Evolutionary conservation across 2,329 filamentous ascomycete genomes (phyloP).

Genomic region (Curvularia spicifera): DNA sequence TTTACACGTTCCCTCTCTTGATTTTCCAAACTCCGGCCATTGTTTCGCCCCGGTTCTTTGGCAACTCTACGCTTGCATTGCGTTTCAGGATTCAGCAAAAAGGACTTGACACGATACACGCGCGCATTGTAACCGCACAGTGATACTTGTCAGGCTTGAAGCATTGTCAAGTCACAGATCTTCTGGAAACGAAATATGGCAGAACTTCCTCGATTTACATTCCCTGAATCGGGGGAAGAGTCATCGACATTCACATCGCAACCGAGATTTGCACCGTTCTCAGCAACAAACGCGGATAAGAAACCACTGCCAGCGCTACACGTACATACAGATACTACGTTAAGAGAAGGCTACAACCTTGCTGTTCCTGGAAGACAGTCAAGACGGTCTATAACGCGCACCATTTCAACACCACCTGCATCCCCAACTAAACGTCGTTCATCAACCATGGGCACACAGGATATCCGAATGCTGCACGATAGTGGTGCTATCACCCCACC

Average conservation of each 20-base stretch:
- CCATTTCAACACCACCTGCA: constrained; percentile 35
- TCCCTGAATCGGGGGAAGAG: constrained; percentile 10
- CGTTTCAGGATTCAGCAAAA: constrained; percentile 24
- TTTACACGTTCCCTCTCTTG: constrained; percentile 3
- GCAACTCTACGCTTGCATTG: constrained; percentile 23
- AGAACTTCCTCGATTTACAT: constrained; percentile 14
- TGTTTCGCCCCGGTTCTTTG: constrained; percentile 17
- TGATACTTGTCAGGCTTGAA: constrained; percentile 17
- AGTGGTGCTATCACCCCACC: constrained; percentile 38
- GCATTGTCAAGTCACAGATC: constrained; percentile 14
- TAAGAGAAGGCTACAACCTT: constrained; percentile 15
- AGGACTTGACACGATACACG: constrained; percentile 14
- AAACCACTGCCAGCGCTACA: constrained; percentile 24
- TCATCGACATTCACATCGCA: constrained; percentile 2
- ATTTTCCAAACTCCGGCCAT: constrained; percentile 12
- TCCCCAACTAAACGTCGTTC: constrained; percentile 31
- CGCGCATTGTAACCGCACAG: constrained; percentile 17
- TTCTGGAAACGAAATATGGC: constrained; percentile 20
- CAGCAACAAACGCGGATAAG: constrained; percentile 5
- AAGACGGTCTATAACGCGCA: constrained; percentile 10
- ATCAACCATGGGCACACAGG: constrained; percentile 25
- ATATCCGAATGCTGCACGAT: constrained; percentile 22
- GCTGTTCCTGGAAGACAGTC: constrained; percentile 10
- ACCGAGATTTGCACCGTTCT: neutral
- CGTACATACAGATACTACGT: constrained; percentile 14